Evolutionary conservation across 2,329 filamentous ascomycete genomes (phyloP), one percentile per base, ranked within the genome.

Genomic region (Colletotrichum plurivorum): DNA sequence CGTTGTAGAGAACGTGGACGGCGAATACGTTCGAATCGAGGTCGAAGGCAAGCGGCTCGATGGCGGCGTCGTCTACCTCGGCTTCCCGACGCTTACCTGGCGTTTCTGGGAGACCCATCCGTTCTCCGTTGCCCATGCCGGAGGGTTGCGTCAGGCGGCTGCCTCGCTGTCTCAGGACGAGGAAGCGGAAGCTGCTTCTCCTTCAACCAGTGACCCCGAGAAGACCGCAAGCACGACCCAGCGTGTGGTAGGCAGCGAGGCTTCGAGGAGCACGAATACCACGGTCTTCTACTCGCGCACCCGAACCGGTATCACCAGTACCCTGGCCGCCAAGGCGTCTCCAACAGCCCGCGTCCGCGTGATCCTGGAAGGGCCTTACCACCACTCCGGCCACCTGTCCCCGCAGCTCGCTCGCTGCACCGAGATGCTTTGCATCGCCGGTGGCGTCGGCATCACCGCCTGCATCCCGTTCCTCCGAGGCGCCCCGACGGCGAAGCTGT

Each of bases 31-130:
- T 16, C 55, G 59, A 5, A 51, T 70, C 48, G 55, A 59, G 27
- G 45, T 70, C 8, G 49, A 63, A 16, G 69, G 67, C 2, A 62
- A 22, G 27, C 57, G 20, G 4, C 62, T 71, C 25, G 48, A 71
- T 3, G 48, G 58, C 0, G 72, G 71, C 1, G 70, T 73, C 1
- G 55, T 72, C 2, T 72, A 71, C 15, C 70, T 73, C 6, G 53
- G 61, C 39, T 70, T 70, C 5, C 68, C 64, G 1, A 64, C 64
- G 1, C 68, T 70, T 46, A 68, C 41, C 45, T 70, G 68, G 68
- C 49, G 59, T 2, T 36, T 68, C 43, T 70, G 68, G 68, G 68
- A 70, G 20, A 70, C 45, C 1, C 68, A 70, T 22, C 68, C 68
- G 1, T 70, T 70, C 49, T 68, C 68, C 15, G 63, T 62, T 1